phyloP scores from a whole-genome alignment of 495 filamentous ascomycete species.

The Pyrenula massariospora region DNA sequence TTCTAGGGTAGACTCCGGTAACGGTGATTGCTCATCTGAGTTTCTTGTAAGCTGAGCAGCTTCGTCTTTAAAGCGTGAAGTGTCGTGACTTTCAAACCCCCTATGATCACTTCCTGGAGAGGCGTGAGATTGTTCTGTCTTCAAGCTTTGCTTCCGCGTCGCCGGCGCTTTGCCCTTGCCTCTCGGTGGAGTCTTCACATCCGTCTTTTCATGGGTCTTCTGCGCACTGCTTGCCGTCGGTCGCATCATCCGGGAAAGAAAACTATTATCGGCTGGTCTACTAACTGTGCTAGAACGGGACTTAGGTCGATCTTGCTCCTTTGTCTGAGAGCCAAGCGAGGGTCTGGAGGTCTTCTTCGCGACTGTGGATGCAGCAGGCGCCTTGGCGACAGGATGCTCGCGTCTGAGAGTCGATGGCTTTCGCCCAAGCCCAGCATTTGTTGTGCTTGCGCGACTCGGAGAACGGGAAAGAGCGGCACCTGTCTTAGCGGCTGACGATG shows the following conservation, averaged over 20 bases:
- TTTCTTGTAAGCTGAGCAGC: not conserved
- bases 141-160: not conserved
- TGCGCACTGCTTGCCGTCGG: slow-evolving; percentile 70
- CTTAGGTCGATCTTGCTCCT: slow-evolving; percentile 24
- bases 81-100: not conserved
- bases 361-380: slow-evolving; percentile 12
- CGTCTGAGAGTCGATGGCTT: slow-evolving; percentile 32
- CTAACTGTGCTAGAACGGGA: slow-evolving; percentile 30
- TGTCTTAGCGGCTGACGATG: slow-evolving; percentile 46
- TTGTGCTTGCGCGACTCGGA: slow-evolving; percentile 31
- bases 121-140: not conserved
- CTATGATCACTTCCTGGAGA: not conserved
- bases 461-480: slow-evolving; percentile 25
- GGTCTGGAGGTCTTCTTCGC: slow-evolving; percentile 28
- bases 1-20: not conserved
- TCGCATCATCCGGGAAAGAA: slow-evolving; percentile 87
- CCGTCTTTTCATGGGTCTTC: slow-evolving; percentile 63
- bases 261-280: slow-evolving; percentile 52
- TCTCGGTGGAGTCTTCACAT: slow-evolving; percentile 28
- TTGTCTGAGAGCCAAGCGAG: slow-evolving; percentile 22
- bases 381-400: slow-evolving; percentile 12
- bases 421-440: slow-evolving; percentile 20
- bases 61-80: not conserved
- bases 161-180: not conserved
- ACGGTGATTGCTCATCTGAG: not conserved